Evolutionary conservation across 768 basidiomycete genomes (phyloP), one percentile per base, ranked within the genome.

Genomic region (Coprinopsis sp.): DNA sequence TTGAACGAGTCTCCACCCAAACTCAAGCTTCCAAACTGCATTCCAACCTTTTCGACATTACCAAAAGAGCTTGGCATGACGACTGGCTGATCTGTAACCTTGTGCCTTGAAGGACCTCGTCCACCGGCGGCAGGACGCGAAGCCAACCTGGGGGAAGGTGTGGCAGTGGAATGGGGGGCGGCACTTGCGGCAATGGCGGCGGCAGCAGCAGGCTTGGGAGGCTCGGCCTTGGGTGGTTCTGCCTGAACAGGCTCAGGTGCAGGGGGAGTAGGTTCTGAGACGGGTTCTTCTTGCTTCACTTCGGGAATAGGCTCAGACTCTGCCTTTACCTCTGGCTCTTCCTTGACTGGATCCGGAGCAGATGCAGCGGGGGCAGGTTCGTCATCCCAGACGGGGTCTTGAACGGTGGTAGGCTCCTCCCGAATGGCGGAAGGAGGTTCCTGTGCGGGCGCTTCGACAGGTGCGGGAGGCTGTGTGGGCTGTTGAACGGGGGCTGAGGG

Each of bases 1-100:
- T 80, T 62, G n/a, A 77, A 65, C 50, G 63, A 70, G 42, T 89
- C 87, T 6, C 82, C 85, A 27, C 79, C 80, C 28, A 92, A 73
- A 62, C 79, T 86, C 55, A 91, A 66, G 62, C 87, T 91, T 41
- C 89, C 89, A 58, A 92, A 92, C 58, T 91, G 88, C 89, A 92
- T 90, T 39, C 89, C 89, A 42, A 91, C 69, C 59, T 87, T 90
- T 59, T 90, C 88, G 19, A 86, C 73, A 27, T 76, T 57, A 24
- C 78, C 76, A 61, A 84, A 84, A 42, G 76, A 79, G 34, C 76
- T 74, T 1, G 89, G 87, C 78, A 91, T 82, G 46, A 91, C 82
- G 14, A 91, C 90, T 29, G 89, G 79, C 47, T 87, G 84, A 51
- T 90, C 85, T 4, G 75, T 77, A 18, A 73, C 76, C 70, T 89